Conservation (phyloP, 164 flowering plant species). For the Chloranthus sessilifolius region DNA sequence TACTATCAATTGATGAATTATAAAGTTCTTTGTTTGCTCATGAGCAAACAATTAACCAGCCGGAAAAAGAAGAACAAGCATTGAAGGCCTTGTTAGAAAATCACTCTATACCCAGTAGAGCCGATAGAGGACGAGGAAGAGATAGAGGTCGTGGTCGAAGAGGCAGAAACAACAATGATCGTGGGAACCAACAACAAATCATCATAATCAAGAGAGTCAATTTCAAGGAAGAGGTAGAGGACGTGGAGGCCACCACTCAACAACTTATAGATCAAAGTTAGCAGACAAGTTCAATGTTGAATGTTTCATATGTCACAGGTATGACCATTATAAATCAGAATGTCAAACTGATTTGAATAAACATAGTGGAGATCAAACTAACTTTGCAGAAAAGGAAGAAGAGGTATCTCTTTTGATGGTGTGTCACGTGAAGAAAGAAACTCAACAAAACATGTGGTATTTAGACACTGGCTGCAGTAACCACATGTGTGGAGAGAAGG, state of each 20-base stretch:
- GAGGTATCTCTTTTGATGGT: constrained; percentile 1
- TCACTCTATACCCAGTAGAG: background rate
- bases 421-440: constrained; percentile 2
- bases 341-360: constrained; percentile 2
- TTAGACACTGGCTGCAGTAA: background rate
- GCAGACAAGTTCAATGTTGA: constrained; percentile 11
- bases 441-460: constrained; percentile 1
- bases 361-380: background rate
- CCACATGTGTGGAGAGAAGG: background rate
- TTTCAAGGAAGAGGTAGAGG: constrained; percentile 7
- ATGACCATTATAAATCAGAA: constrained; percentile 8
- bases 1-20: constrained; percentile 5
- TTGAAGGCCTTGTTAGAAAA: background rate
- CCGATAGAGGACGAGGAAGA: constrained; percentile 1
- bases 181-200: constrained; percentile 3
- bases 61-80: background rate
- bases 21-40: constrained; percentile 9
- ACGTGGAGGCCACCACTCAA: background rate
- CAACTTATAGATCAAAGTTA: background rate
- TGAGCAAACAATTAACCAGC: background rate
- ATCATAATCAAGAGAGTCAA: background rate
- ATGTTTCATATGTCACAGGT: constrained; percentile 10
- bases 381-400: constrained; percentile 12
- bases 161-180: constrained; percentile 5
- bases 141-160: constrained; percentile 1